A percentile compares a stretch with the other conserved stretches of the same genome.
Conservation (phyloP, 169 alveolate genomes). For the Cryptosporidium canis region DNA sequence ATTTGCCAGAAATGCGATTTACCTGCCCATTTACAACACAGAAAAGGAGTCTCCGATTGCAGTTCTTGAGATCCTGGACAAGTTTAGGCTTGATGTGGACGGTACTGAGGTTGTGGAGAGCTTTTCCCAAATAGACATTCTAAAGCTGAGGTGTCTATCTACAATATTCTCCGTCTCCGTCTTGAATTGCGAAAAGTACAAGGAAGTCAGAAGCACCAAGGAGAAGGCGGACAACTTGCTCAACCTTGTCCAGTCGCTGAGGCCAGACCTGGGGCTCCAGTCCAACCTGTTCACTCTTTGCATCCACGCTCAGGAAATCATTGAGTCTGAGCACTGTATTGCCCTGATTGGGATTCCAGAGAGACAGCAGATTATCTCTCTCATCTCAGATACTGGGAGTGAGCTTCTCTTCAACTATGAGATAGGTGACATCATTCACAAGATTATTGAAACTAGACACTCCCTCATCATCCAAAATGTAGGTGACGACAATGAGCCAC, state of each 20-base stretch:
- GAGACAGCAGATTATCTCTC: slow-evolving; percentile 63
- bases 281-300: slow-evolving; percentile 62
- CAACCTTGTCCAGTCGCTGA: slow-evolving; percentile 51
- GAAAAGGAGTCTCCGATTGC: slow-evolving; percentile 20
- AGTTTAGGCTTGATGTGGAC: neutral
- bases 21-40: slow-evolving; percentile 8
- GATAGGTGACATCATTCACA: slow-evolving; percentile 30
- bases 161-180: slow-evolving; percentile 35
- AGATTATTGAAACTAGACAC: slow-evolving; percentile 57
- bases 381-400: slow-evolving; percentile 52
- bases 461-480: slow-evolving; percentile 51
- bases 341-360: slow-evolving; percentile 72
- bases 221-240: slow-evolving; percentile 59
- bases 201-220: slow-evolving; percentile 50
- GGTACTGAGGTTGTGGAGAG: neutral
- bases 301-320: slow-evolving; percentile 69
- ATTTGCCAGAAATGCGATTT: slow-evolving; percentile 2
- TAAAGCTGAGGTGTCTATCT: neutral
- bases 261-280: slow-evolving; percentile 64
- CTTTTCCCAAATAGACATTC: slow-evolving; percentile 17
- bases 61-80: slow-evolving; percentile 54
- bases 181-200: slow-evolving; percentile 51
- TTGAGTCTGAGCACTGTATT: slow-evolving; percentile 70
- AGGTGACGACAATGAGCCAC: slow-evolving; percentile 25
- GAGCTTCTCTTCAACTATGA: slow-evolving; percentile 57